Evolutionary conservation across 306 rosid genomes (phyloP), one percentile per base, ranked within the genome.

Genomic region (Adenanthera pavonina): DNA sequence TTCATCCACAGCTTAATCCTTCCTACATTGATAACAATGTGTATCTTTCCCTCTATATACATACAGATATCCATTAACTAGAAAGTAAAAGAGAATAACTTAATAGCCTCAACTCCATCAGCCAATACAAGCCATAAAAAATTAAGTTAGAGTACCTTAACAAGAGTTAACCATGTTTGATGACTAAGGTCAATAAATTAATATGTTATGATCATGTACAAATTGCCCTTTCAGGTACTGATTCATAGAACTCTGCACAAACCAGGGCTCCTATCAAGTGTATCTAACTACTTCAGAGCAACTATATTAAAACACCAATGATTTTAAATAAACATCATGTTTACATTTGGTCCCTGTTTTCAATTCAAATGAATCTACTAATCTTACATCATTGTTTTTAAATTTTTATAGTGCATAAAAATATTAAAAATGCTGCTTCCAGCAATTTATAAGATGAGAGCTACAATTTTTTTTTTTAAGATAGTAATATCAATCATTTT

Each of bases 351-450:
- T 74, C 17, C 35, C 61, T 54, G 60, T 41, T 43, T 75, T 70
- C 75, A 53, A 74, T 36, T 85, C 41, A 67, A 66, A 41, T 8
- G 56, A 77, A 56, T 33, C 43, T 14, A 35, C 77, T 25, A 70
- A 72, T 77, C 67, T 38, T n/a, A 6, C 20, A 51, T 33, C 40
- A 35, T 35, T 38, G 16, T 14, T 34, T 64, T 64, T 35, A 34
- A 34, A 34, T 56, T 3, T 56, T 34, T 1, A 33, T 14, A 64
- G 40, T 33, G 2, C 12, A 33, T n/a, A 33, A 15, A 41, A 40
- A 5, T 61, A 25, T 41, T 65, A 5, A 51, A 52, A 33, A 56
- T 11, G 15, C 56, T 43, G 84, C 20, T 75, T 52, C 34, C 43
- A 75, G 17, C 51, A 54, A 16, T 57, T 54, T 20, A 38, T 56